Evolutionary conservation across 768 basidiomycete species (phyloP).

Genomic region (Naematelia aurantialba): DNA sequence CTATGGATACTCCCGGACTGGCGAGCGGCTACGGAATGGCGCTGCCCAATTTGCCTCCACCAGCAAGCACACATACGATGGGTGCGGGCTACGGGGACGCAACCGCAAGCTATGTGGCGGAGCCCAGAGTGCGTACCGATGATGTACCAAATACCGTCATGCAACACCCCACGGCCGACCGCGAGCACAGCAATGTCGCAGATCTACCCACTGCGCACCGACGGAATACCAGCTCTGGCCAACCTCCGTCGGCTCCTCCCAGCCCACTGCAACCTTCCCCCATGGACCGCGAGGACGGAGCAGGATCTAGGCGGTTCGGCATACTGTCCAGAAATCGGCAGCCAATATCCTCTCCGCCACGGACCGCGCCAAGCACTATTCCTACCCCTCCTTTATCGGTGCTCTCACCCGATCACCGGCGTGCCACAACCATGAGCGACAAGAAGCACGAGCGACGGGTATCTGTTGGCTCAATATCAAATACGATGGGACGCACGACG

Average conservation of each 20-base stretch:
- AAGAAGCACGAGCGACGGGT: slow-evolving; percentile 44
- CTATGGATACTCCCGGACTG: slow-evolving; percentile 38
- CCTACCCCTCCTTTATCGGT: slow-evolving; percentile 5
- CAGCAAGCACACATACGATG: slow-evolving; percentile 50
- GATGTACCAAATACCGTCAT: slow-evolving; percentile 47
- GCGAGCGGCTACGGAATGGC: slow-evolving; percentile 31
- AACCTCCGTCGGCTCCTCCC: slow-evolving; percentile 52
- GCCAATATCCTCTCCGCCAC: slow-evolving; percentile 5
- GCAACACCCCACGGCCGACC: slow-evolving; percentile 50
- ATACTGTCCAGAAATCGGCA: slow-evolving; percentile 22
- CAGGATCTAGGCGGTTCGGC: slow-evolving; percentile 26
- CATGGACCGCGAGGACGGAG: slow-evolving; percentile 25
- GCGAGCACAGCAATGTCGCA: slow-evolving; percentile 38
- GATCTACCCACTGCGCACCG: slow-evolving; percentile 37
- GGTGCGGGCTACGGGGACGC: slow-evolving; percentile 64
- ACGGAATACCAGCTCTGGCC: slow-evolving; percentile 19
- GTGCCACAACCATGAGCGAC: slow-evolving; percentile 30
- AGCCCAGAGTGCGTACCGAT: slow-evolving; percentile 26
- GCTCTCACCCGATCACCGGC: slow-evolving; percentile 53
- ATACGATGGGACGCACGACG: slow-evolving; percentile 23
- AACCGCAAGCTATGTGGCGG: slow-evolving; percentile 16
- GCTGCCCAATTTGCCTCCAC: slow-evolving; percentile 45
- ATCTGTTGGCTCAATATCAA: slow-evolving; percentile 39
- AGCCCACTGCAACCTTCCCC: slow-evolving; percentile 55
- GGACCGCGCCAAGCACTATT: neutral